These are phyloP conservation scores for Sarocladium kiliense DNA, from an alignment of 2,329 filamentous ascomycete species.

Conservation along the genomic window DNA sequence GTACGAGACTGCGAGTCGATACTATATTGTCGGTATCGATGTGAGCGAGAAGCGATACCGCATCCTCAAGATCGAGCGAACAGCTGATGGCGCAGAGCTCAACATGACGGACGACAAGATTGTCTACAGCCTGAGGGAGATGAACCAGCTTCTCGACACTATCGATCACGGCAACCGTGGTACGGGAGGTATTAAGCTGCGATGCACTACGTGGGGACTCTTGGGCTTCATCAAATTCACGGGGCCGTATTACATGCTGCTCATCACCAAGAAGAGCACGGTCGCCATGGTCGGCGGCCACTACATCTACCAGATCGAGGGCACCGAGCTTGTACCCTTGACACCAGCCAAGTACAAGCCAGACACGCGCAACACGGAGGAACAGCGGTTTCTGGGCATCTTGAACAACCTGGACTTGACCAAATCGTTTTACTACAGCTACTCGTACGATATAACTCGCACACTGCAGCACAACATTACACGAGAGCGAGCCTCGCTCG, in stretches of 20 bases:
- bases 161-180: constrained; percentile 93
- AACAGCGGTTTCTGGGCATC: constrained; percentile 82
- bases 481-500: constrained; percentile 67
- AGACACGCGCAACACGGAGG: constrained; percentile 78
- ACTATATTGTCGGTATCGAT: constrained; percentile 92
- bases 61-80: constrained; percentile 92
- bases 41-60: constrained; percentile 83
- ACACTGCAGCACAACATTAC: constrained; percentile 91
- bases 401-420: constrained; percentile 87
- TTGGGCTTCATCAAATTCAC: constrained; percentile 96
- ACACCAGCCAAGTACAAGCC: constrained; percentile 70
- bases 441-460: constrained; percentile 91
- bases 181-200: constrained; percentile 83
- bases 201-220: constrained; percentile 88
- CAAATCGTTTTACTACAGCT: constrained; percentile 95
- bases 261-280: constrained; percentile 93
- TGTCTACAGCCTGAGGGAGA: constrained; percentile 86
- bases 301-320: constrained; percentile 92
- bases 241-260: constrained; percentile 91
- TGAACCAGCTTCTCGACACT: constrained; percentile 86
- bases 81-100: constrained; percentile 68
- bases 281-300: constrained; percentile 95
- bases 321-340: constrained; percentile 83
- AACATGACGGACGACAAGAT: constrained; percentile 91
- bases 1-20: constrained; percentile 89